A percentile compares a stretch with the other conserved stretches of the same genome.
These are phyloP conservation scores for Noccaea bulbosa DNA, from an alignment of 345 rosid species.

Conservation along the genomic window DNA sequence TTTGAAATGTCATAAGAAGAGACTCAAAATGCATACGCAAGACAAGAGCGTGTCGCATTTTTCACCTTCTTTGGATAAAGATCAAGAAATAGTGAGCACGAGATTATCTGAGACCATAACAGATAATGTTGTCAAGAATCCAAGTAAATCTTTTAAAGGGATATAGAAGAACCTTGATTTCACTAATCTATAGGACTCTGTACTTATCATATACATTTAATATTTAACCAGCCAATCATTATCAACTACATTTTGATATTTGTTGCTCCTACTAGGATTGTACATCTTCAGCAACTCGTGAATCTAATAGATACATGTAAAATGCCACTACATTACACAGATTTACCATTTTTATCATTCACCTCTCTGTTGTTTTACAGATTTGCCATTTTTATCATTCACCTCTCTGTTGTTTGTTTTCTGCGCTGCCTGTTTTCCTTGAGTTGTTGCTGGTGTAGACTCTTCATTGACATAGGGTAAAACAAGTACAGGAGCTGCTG, in stretches of 20 bases:
- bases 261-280: conserved; percentile 23
- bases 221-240: conserved; percentile 14
- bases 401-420: conserved; percentile 44
- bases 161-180: neutral
- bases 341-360: conserved; percentile 33
- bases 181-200: conserved; percentile 18
- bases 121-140: conserved; percentile 10
- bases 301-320: conserved; percentile 23
- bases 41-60: conserved; percentile 32
- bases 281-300: conserved; percentile 16
- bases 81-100: neutral
- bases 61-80: conserved; percentile 30
- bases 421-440: conserved; percentile 46
- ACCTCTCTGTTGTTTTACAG: conserved; percentile 37
- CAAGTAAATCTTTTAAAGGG: neutral
- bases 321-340: conserved; percentile 29
- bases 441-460: conserved; percentile 43
- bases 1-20: conserved; percentile 23
- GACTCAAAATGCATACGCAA: conserved; percentile 13
- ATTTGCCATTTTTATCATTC: conserved; percentile 33
- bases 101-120: conserved; percentile 14
- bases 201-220: conserved; percentile 33
- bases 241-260: conserved; percentile 24
- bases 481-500: conserved; percentile 82
- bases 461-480: conserved; percentile 65